Base-by-base conservation (phyloP, 1,284 basidiomycete species). In the Ustilago hordei region DNA sequence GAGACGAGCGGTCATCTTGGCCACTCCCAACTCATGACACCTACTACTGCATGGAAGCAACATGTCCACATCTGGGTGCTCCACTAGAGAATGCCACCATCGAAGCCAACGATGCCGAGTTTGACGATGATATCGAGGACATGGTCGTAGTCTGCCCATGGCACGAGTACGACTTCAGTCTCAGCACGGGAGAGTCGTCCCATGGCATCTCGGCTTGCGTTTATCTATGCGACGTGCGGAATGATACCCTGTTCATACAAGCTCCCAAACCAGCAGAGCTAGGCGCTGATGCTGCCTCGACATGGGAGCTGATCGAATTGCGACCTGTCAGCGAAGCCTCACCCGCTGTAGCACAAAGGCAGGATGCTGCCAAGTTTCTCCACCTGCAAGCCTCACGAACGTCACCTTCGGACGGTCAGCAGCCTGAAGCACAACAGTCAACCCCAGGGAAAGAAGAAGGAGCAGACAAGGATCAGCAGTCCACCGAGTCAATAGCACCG, bases 1-100 rank as follows among this genome's bases (percentile, higher is more conserved):
- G 32, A 38, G 32, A 28, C 9, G 8, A 6, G 3, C n/a, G 17
- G 6, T 36, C 60, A 2, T 41, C 54, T 36, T 55, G 57, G 6
- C 60, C 55, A 8, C n/a, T 35, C 4, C 63, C 68, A 8, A 55
- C 41, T 6, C 60, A 67, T 23, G 64, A 73, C 23, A 67, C 70
- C 0, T 84, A 64, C 58, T 94, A 93, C 83, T 91, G 91, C 52
- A 94, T 95, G 93, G 93, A 94, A 85, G 91, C 92, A 8, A 90
- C 89, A 11, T 94, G 93, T 83, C 93, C 93, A 0, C 93, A 95
- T 87, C 89, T 94, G 3, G 93, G 93, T 2, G 93, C 93, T 6
- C 93, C 94, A 58, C 89, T 94, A 82, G 92, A 91, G 36, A 92
- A 93, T 86, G 92, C 92, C 0, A 91, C 92, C 41, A 64, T 84